phyloP scores from a whole-genome alignment of 2,329 filamentous ascomycete genomes.

The Pseudogymnoascus sp. region DNA sequence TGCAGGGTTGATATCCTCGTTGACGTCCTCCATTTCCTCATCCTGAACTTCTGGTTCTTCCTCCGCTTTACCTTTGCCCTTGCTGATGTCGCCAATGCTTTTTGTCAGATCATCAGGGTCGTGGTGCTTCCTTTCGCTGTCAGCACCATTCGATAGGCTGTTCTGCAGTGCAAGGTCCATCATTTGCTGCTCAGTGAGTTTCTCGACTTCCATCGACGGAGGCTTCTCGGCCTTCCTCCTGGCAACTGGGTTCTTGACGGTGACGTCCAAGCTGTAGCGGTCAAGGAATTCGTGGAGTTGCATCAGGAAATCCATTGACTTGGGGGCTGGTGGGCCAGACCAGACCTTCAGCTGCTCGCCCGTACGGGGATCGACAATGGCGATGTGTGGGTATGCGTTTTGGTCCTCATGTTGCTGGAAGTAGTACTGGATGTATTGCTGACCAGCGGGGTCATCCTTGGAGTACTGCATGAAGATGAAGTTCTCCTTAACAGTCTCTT shows the following conservation, averaged over 20 bases:
- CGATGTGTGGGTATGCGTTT: constrained; percentile 93
- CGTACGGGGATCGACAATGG: constrained; percentile 89
- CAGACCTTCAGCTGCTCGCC: constrained; percentile 96
- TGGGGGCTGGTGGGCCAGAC: constrained; percentile 75
- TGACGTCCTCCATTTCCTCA: constrained; percentile 26
- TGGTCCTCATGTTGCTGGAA: constrained; percentile 68
- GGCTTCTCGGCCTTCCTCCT: constrained; percentile 63
- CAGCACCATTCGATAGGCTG: constrained; percentile 53
- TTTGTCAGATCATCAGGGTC: constrained; percentile 88
- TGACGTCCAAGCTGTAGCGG: constrained; percentile 79
- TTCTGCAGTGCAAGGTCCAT: constrained; percentile 87
- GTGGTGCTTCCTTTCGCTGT: constrained; percentile 46
- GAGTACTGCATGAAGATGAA: constrained; percentile 95
- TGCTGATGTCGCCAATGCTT: constrained; percentile 41
- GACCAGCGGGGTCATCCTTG: constrained; percentile 71
- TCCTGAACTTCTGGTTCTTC: constrained; percentile 32
- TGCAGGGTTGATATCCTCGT: constrained; percentile 26
- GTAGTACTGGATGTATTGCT: constrained; percentile 85
- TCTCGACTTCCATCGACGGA: constrained; percentile 66
- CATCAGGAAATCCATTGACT: constrained; percentile 72
- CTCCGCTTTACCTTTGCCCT: constrained; percentile 46
- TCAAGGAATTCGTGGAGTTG: constrained; percentile 96
- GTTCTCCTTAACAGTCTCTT: constrained; percentile 76
- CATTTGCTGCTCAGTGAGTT: constrained; percentile 97
- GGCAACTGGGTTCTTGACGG: constrained; percentile 88